Base-by-base conservation (phyloP, 805 yeast genomes). In the Candida silvatica region DNA sequence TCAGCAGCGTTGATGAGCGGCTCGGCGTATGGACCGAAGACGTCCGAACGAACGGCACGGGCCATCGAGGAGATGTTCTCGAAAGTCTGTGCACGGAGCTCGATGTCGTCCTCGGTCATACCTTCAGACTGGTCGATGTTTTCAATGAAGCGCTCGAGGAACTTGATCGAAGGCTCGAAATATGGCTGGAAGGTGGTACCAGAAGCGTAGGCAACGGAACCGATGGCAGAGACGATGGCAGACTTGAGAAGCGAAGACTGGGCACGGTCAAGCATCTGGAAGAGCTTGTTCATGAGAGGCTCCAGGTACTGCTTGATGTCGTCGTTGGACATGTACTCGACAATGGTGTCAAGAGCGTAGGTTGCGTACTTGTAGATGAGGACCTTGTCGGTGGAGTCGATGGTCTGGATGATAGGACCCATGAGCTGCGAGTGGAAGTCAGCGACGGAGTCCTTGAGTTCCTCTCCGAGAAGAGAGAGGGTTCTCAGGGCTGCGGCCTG, bases 21-120 rank as follows among this genome's bases (percentile, higher is more conserved):
- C 54, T 79, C 78, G 34, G 96, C 95, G 56, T 74, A 86, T 30
- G 82, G 76, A 28, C 84, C 74, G 64, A 92, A 92, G 0, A 86
- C 68, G 48, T 81, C 90, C 37, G 92, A 81, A 43, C 97, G 95
- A 40, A 92, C 97, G 37, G 99, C 97, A 59, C 88, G 76, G 37
- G 95, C 97, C 82, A 92, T 79, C 12, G 96, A 81, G 30, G 96
- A 83, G 46, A 92, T 74, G 52, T 92, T 82, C 66, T 92, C 99
- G 47, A 92, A 80, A 36, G 97, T 85, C 56, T 78, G 71, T 24
- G 95, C 96, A 59, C 94, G 77, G 50, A 92, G 74, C 62, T 87
- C 95, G 45, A 85, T 77, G 52, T 87, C 95, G 42, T 84, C 94
- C 49, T 86, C 96, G 42, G 81, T 67, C 69, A 84, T 66, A 46